Evolutionary conservation across 2,329 filamentous ascomycete species (phyloP), one percentile per base, ranked within the genome.

Genomic region (Chaetomiaceae sp.): DNA sequence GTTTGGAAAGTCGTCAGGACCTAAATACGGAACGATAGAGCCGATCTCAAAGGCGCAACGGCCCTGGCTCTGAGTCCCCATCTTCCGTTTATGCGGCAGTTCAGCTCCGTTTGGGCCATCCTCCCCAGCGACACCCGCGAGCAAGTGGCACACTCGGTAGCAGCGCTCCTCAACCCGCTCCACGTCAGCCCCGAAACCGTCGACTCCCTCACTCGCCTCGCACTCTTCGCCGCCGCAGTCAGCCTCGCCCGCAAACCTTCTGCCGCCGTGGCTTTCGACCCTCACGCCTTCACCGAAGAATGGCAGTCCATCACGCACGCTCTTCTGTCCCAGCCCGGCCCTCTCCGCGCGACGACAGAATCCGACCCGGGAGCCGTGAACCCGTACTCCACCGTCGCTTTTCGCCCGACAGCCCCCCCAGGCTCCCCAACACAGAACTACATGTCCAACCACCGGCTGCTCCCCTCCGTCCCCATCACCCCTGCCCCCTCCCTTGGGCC

Each of bases 11-110:
- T n/a, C n/a, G n/a, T n/a, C n/a, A n/a, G n/a, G n/a, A n/a, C n/a
- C n/a, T n/a, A n/a, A n/a, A n/a, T n/a, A n/a, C n/a, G n/a, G n/a
- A n/a, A n/a, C 42, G 40, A 33, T 47, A 70, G 67, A 51, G 66
- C 66, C 44, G 68, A 70, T 43, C 61, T 69, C 37, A 65, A 64
- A 56, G 68, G 68, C 8, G 65, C 68, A 23, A 59, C 62, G 16
- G 57, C 63, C 6, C 60, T 69, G 3, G 65, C 59, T 5, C 57
- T 62, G 3, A 55, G 46, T 13, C 68, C 68, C 1, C 68, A 65
- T 48, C 60, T 70, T 30, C 59, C 64, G 2, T 67, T 66, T 44
- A 50, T 53, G 1, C 61, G 64, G 17, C 43, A 48, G 13, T 62
- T 58, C 56, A 38, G 49, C 38, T 58, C 60, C 37, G 48, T 61